Percentiles rank a stretch among this genome's conserved stretches.
Conservation (phyloP, 495 filamentous ascomycete species). For the Lophiotrema nucula region DNA sequence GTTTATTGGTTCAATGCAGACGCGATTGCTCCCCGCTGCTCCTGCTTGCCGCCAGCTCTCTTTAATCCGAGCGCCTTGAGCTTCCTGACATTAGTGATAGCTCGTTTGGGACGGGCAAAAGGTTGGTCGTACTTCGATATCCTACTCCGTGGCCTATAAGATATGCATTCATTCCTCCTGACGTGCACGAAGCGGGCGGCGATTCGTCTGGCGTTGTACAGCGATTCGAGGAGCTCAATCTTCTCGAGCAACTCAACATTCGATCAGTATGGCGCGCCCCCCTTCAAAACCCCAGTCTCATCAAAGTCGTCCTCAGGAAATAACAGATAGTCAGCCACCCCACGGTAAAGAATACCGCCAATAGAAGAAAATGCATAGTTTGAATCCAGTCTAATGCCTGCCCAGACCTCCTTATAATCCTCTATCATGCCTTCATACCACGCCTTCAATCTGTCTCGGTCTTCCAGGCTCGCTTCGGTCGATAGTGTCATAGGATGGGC, state of each 20-base stretch:
- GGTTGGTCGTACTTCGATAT: no score
- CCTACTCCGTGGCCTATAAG: no score
- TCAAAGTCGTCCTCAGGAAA: not conserved
- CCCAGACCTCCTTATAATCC: not conserved
- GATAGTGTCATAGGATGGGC: not conserved
- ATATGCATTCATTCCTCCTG: no score
- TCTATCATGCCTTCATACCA: not conserved
- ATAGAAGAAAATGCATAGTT: not conserved
- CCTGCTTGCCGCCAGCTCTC: no score
- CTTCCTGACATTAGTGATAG: no score
- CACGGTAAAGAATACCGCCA: not conserved
- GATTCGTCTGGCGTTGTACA: no score
- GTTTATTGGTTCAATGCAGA: no score
- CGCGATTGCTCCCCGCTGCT: no score
- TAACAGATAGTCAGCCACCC: not conserved
- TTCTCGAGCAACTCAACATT: not conserved
- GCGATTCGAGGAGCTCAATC: no score
- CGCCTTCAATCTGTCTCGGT: not conserved
- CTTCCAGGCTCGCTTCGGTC: not conserved
- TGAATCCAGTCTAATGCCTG: not conserved
- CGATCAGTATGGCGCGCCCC: not conserved
- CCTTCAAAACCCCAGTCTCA: not conserved
- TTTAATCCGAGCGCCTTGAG: no score
- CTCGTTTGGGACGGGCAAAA: no score
- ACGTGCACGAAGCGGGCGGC: no score